Evolutionary conservation across 2,329 filamentous ascomycete genomes (phyloP).

Genomic region (Exophiala sp.): DNA sequence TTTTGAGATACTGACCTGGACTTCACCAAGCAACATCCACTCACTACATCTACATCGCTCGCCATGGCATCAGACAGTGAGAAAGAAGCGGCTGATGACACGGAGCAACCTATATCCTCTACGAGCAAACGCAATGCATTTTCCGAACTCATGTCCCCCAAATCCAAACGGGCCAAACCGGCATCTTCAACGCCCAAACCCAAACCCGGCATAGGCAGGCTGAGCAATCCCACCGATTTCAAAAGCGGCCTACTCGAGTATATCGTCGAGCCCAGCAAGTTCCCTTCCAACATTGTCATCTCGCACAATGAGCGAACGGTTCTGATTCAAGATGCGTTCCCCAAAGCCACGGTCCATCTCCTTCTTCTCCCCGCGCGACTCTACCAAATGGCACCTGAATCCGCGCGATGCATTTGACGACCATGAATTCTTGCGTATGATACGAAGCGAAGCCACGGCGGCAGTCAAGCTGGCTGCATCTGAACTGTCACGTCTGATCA

Average conservation of each 20-base stretch:
- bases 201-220: slow-evolving; percentile 15
- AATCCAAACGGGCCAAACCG: slow-evolving; percentile 36
- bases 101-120: background rate
- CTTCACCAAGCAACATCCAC: background rate
- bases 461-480: slow-evolving; percentile 57
- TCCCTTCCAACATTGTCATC: slow-evolving; percentile 58
- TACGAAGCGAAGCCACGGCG: slow-evolving; percentile 55
- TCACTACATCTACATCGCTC: too few species aligned
- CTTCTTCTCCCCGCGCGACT: slow-evolving; percentile 77
- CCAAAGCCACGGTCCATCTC: slow-evolving; percentile 77
- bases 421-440: slow-evolving; percentile 58
- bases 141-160: slow-evolving; percentile 51
- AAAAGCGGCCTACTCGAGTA: slow-evolving; percentile 54
- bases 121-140: slow-evolving; percentile 32
- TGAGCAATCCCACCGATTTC: slow-evolving; percentile 21
- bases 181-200: too few species aligned
- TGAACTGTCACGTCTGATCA: slow-evolving; percentile 24
- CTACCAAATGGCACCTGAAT: slow-evolving; percentile 55
- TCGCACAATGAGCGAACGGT: slow-evolving; percentile 61
- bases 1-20: too few species aligned
- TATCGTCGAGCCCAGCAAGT: slow-evolving; percentile 56
- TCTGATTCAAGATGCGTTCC: slow-evolving; percentile 74
- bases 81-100: background rate
- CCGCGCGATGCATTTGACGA: slow-evolving; percentile 75
- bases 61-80: background rate